Evolutionary conservation across 1,139 yeast genomes (phyloP).

Genomic region (Debaryomyces udenii): DNA sequence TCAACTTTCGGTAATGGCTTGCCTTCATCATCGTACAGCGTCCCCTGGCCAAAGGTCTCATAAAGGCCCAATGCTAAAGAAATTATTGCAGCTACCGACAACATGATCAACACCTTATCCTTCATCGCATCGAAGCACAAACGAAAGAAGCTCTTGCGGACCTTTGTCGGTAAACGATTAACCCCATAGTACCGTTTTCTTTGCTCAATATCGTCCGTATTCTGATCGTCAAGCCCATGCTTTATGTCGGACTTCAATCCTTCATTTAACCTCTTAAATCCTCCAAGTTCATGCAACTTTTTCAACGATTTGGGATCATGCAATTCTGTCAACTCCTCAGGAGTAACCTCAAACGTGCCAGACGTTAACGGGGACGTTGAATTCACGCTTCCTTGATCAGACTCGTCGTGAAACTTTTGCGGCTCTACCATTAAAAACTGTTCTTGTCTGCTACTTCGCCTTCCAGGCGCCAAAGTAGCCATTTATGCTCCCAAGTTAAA

Average conservation of each 20-base stretch:
- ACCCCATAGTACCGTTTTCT: conserved; percentile 61
- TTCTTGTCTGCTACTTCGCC: not conserved
- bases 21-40: conserved; percentile 78
- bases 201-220: conserved; percentile 27
- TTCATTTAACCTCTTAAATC: conserved; percentile 31
- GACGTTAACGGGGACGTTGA: conserved; percentile 7
- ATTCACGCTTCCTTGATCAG: conserved; percentile 8
- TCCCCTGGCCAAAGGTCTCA: conserved; percentile 85
- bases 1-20: conserved; percentile 76
- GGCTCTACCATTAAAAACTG: conserved; percentile 1
- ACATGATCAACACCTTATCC: conserved; percentile 85
- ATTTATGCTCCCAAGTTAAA: not conserved
- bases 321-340: conserved; percentile 38
- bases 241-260: conserved; percentile 42
- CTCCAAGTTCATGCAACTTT: conserved; percentile 45
- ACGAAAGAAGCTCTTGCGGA: conserved; percentile 64
- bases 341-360: conserved; percentile 17
- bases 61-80: conserved; percentile 90
- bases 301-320: conserved; percentile 59
- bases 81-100: conserved; percentile 83
- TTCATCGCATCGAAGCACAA: conserved; percentile 85
- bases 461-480: not conserved
- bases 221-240: conserved; percentile 46
- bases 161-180: conserved; percentile 70
- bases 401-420: conserved; percentile 7